A percentile compares a stretch with the other conserved stretches of the same genome.
These are phyloP conservation scores for Xerocomellus intermedius DNA, from an alignment of 768 basidiomycete genomes.

Conservation along the genomic window DNA sequence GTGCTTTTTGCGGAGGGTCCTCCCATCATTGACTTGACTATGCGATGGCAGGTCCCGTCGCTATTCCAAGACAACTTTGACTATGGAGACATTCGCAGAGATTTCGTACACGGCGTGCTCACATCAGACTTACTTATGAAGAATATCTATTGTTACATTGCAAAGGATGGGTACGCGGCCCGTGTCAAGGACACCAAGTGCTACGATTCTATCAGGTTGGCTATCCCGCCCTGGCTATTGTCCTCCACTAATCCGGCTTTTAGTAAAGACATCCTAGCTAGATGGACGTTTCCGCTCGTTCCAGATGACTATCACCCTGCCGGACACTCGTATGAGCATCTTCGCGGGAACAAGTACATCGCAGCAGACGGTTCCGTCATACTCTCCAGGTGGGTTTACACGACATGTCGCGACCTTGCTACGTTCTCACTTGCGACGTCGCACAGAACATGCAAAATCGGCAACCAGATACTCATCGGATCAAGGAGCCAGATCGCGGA, in stretches of 20 bases:
- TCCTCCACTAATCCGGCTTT: not conserved
- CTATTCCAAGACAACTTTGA: conserved; percentile 99
- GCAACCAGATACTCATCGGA: conserved; percentile 84
- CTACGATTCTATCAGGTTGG: conserved; percentile 84
- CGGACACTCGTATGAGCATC: conserved; percentile 79
- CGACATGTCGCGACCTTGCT: not conserved
- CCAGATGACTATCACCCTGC: conserved; percentile 92
- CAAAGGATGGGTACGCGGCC: conserved; percentile 87
- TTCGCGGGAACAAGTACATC: conserved; percentile 86
- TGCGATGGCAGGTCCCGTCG: conserved; percentile 73
- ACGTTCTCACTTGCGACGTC: not conserved
- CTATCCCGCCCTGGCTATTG: not conserved
- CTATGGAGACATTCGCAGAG: conserved; percentile 85
- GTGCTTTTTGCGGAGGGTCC: conserved; percentile 9
- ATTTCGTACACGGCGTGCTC: conserved; percentile 93
- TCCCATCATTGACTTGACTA: not conserved
- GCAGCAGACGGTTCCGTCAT: conserved; percentile 73
- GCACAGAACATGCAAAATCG: conserved; percentile 74
- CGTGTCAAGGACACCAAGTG: conserved; percentile 91
- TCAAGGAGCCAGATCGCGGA: conserved; percentile 66
- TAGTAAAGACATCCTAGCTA: conserved; percentile 89
- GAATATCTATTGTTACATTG: conserved; percentile 88
- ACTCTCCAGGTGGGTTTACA: conserved; percentile 68
- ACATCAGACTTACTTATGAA: conserved; percentile 95
- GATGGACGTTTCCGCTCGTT: conserved; percentile 95